Evolutionary conservation across 306 rosid genomes (phyloP).

Genomic region (Datisca glomerata): DNA sequence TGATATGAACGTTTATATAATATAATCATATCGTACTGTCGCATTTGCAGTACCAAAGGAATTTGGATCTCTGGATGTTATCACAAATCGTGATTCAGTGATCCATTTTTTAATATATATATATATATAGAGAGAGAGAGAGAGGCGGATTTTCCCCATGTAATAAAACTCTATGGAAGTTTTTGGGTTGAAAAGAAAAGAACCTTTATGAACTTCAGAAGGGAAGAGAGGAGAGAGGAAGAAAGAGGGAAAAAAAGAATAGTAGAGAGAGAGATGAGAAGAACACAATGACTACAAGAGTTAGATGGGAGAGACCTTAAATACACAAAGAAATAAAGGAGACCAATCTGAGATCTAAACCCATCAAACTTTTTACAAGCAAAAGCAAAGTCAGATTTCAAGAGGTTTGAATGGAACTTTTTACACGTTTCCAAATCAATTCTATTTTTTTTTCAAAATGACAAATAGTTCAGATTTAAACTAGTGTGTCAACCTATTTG

Average conservation of each 20-base stretch:
- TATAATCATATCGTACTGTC: too few species aligned
- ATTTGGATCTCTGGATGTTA: too few species aligned
- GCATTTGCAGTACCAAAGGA: too few species aligned
- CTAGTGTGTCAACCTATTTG: too few species aligned
- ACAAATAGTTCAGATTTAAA: too few species aligned
- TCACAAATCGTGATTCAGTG: too few species aligned
- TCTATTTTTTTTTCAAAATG: background rate
- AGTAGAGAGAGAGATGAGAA: background rate
- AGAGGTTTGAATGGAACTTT: conserved; percentile 11
- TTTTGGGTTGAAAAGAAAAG: background rate
- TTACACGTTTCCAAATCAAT: conserved; percentile 18
- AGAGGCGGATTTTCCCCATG: too few species aligned
- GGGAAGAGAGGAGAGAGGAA: too few species aligned
- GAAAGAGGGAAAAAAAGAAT: background rate
- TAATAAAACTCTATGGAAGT: too few species aligned
- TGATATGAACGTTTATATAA: too few species aligned
- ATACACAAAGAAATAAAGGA: conserved; percentile 8
- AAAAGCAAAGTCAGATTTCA: conserved; percentile 22
- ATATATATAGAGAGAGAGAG: too few species aligned
- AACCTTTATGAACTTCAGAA: conserved; percentile 4
- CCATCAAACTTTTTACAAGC: conserved; percentile 6
- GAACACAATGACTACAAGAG: conserved; percentile 4
- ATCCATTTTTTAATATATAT: too few species aligned
- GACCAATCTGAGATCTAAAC: background rate
- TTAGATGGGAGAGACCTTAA: conserved; percentile 9